These are phyloP conservation scores for Beta macrorhiza DNA, from an alignment of 179 eudicot genomes.

Conservation along the genomic window DNA sequence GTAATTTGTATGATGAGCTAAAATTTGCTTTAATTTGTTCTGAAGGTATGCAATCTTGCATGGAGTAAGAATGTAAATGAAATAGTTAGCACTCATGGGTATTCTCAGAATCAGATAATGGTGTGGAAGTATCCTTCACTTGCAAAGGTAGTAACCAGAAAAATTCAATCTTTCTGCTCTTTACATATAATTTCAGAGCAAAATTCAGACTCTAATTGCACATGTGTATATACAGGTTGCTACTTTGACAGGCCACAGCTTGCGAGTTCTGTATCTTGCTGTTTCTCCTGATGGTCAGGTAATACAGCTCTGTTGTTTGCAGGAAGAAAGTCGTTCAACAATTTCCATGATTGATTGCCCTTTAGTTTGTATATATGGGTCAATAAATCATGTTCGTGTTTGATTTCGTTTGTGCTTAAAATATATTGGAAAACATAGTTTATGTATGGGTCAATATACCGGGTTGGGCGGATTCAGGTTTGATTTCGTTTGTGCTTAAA, in stretches of 20 bases:
- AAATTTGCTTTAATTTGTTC: not conserved
- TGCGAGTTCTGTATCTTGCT: slow-evolving; percentile 90
- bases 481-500: too few relatives aligned
- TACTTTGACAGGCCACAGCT: slow-evolving; percentile 87
- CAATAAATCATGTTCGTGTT: too few relatives aligned
- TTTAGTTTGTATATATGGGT: too few relatives aligned
- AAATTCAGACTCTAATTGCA: not conserved
- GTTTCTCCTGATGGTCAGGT: slow-evolving; percentile 99
- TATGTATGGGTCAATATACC: too few relatives aligned
- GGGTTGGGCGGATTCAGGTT: too few relatives aligned
- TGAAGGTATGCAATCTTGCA: slow-evolving; percentile 93
- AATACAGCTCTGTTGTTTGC: slow-evolving; percentile 8
- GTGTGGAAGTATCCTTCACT: slow-evolving; percentile 97
- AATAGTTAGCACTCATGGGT: slow-evolving; percentile 96
- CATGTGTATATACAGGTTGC: slow-evolving; percentile 54
- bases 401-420: too few relatives aligned
- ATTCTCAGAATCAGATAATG: slow-evolving; percentile 97
- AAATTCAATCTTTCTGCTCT: too few relatives aligned
- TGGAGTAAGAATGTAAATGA: slow-evolving; percentile 99
- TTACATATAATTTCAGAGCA: not conserved
- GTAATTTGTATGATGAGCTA: not conserved
- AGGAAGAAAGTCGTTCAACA: not conserved
- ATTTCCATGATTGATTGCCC: not conserved
- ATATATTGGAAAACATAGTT: too few relatives aligned
- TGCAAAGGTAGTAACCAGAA: slow-evolving; percentile 47